Evolutionary conservation across 139 green algal species (phyloP).

Genomic region (Haematococcus sp.): DNA sequence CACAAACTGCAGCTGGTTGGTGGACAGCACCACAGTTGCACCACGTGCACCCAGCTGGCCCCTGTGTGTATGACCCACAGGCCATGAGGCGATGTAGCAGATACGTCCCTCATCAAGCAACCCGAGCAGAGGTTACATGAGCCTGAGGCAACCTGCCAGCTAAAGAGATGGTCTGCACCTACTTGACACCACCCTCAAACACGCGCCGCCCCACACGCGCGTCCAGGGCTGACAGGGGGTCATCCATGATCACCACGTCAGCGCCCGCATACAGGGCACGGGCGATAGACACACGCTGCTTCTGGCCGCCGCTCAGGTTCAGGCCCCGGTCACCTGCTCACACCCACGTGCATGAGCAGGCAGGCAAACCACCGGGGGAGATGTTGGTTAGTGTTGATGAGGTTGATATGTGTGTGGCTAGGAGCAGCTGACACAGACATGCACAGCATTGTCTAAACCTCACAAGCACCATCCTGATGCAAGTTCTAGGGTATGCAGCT

Average conservation of each 20-base stretch:
- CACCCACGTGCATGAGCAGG: not conserved
- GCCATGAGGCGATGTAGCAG: not conserved
- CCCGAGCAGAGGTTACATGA: no score
- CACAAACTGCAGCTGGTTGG: constrained; percentile 60
- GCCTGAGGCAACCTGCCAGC: no score
- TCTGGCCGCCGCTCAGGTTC: constrained; percentile 66
- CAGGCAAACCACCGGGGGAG: not conserved
- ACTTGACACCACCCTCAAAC: constrained; percentile 5
- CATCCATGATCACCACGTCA: constrained; percentile 56
- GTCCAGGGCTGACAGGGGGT: constrained; percentile 61
- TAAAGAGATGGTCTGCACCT: not conserved
- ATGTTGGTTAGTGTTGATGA: not conserved
- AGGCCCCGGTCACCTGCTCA: constrained; percentile 67
- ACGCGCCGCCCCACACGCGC: constrained; percentile 7
- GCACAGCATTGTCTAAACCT: not conserved
- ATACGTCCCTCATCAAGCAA: no score
- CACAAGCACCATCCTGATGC: no score
- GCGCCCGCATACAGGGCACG: constrained; percentile 61
- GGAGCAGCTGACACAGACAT: not conserved
- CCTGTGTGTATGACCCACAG: not conserved
- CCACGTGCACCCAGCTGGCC: constrained; percentile 16
- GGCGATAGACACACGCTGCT: constrained; percentile 80
- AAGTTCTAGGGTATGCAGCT: no score
- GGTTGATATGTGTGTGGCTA: not conserved
- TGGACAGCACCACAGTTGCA: constrained; percentile 53